Evolutionary conservation across 176 grass and related monocot genomes (phyloP).

Genomic region (Triticum turgidum): DNA sequence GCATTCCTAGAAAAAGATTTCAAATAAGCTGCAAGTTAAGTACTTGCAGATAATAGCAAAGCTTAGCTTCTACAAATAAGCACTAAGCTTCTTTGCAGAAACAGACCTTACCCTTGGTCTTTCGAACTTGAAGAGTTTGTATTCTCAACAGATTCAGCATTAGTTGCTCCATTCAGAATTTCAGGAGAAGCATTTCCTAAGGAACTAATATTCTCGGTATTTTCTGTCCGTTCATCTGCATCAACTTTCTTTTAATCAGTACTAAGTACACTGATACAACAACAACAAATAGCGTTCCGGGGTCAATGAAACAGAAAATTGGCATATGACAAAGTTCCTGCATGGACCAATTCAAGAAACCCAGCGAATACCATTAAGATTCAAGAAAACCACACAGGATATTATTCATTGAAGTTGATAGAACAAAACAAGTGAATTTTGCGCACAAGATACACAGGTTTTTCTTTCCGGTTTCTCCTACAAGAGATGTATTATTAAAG

Average conservation of each 20-base stretch:
- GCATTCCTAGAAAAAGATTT: slow-evolving; percentile 8
- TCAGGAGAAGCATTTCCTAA: slow-evolving; percentile 50
- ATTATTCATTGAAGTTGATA: slow-evolving; percentile 35
- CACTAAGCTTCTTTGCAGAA: slow-evolving; percentile 37
- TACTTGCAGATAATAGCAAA: neutral
- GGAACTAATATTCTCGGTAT: slow-evolving; percentile 44
- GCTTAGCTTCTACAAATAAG: neutral
- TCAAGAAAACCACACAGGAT: slow-evolving; percentile 3
- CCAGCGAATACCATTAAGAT: neutral
- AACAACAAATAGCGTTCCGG: slow-evolving; percentile 15
- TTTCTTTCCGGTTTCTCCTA: slow-evolving; percentile 42
- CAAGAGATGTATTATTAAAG: slow-evolving; percentile 38
- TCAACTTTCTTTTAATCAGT: slow-evolving; percentile 64
- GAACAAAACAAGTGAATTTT: slow-evolving; percentile 29
- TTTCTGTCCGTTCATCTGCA: slow-evolving; percentile 72
- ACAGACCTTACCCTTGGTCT: slow-evolving; percentile 85
- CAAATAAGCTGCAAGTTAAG: neutral
- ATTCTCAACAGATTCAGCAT: slow-evolving; percentile 35
- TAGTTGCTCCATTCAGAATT: slow-evolving; percentile 47
- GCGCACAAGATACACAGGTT: slow-evolving; percentile 2
- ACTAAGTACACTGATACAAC: slow-evolving; percentile 32
- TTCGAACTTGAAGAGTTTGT: slow-evolving; percentile 44
- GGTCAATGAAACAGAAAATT: slow-evolving; percentile 23
- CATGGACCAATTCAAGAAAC: slow-evolving; percentile 24
- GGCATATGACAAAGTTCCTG: slow-evolving; percentile 11